Evolutionary conservation across 805 yeast genomes (phyloP), one percentile per base, ranked within the genome.

Genomic region (Saturnispora quitensis): DNA sequence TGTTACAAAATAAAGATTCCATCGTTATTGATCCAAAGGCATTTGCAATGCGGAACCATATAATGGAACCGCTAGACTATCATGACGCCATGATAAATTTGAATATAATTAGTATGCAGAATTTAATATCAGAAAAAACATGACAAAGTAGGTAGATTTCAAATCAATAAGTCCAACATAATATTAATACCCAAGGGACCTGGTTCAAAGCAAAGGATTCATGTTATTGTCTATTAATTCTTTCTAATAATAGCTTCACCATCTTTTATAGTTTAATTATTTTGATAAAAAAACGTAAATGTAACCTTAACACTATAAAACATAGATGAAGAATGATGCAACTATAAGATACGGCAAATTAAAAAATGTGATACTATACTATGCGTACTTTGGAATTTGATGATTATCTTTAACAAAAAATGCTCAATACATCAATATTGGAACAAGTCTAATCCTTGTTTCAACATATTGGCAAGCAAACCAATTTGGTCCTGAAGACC

Each of bases 401-500:
- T n/a, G 12, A 22, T 17, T 31, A 17, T 31, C 28, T 25, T 24
- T 5, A 22, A 17, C 34, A 10, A 4, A 31, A 10, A 31, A 31
- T 22, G n/a, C 13, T 40, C 12, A 40, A 40, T 3, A 34, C 36
- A 45, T 35, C 31, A 45, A 27, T 54, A 48, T 36, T 58, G 59
- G 33, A 62, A 64, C 42, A 61, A 47, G 13, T 53, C 50, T 6
- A 60, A 40, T 44, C 65, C 62, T 15, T 60, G 60, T 12, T 60
- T 62, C 27, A 77, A 50, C 45, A 68, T 53, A 15, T 62, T 58
- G 5, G 78, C 72, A 15, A 80, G 67, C 4, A 61, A 56, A 42
- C 75, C 68, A 8, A 84, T 64, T 55, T 82, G 81, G 2, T 63
- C 56, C 54, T 82, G 86, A 0, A 87, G 89, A 34, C 60, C 64